Evolutionary conservation across 1,284 basidiomycete species (phyloP).

Genomic region (Leucoagaricus sp.): DNA sequence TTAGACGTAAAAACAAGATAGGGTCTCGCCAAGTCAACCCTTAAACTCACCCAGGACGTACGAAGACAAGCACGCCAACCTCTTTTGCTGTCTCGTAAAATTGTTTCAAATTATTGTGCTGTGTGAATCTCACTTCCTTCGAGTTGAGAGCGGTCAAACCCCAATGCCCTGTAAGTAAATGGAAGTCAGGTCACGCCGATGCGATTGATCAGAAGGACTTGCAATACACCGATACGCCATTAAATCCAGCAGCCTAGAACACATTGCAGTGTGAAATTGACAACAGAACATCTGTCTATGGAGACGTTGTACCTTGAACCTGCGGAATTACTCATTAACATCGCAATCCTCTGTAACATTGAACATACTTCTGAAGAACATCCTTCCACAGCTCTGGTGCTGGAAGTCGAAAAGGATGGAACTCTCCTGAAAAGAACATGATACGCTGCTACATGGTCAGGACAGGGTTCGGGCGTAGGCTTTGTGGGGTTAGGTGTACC

Average conservation of each 20-base stretch:
- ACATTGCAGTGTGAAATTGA: constrained; percentile 18
- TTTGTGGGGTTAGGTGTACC: constrained; percentile 20
- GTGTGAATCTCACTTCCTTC: constrained; percentile 30
- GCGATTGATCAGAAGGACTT: constrained; percentile 6
- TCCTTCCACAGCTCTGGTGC: constrained; percentile 49
- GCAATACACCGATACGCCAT: constrained; percentile 46
- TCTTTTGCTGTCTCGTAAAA: constrained; percentile 45
- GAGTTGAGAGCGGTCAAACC: constrained; percentile 42
- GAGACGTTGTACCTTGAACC: background rate
- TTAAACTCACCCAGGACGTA: constrained; percentile 45
- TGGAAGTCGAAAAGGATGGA: constrained; percentile 51
- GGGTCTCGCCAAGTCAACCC: no score
- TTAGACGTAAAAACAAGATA: no score
- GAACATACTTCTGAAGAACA: constrained; percentile 37
- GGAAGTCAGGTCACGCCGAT: background rate
- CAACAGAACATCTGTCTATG: background rate
- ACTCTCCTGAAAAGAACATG: constrained; percentile 44
- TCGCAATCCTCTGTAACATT: background rate
- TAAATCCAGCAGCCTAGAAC: constrained; percentile 53
- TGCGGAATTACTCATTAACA: background rate
- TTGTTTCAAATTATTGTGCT: constrained; percentile 36
- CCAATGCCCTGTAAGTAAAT: constrained; percentile 38
- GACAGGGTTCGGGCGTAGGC: background rate
- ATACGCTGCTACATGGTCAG: constrained; percentile 26
- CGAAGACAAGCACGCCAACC: constrained; percentile 46